These are phyloP conservation scores for Chlamydomonas sphaeroides DNA, from an alignment of 139 green algal species.

Conservation along the genomic window DNA sequence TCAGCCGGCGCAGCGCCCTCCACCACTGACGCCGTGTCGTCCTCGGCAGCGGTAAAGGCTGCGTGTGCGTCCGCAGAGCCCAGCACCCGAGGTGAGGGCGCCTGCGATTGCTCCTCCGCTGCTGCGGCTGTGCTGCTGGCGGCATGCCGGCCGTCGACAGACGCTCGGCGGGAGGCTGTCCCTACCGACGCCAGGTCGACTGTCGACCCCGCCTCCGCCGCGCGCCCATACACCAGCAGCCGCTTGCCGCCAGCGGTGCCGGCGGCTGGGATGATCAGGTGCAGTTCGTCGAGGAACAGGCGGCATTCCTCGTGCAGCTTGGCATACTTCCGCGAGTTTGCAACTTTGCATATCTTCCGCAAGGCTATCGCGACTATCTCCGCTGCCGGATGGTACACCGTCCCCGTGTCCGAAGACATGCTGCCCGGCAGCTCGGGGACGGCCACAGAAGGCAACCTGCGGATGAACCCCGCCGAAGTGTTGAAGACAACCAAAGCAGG, in stretches of 20 bases:
- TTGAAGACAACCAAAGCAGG: too few species aligned
- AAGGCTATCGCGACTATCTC: constrained; percentile 64
- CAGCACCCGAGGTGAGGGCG: too few species aligned
- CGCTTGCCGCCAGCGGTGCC: constrained; percentile 14
- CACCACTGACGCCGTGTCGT: too few species aligned
- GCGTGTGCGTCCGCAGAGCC: too few species aligned
- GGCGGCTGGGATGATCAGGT: constrained; percentile 40
- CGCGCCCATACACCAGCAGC: constrained; percentile 26
- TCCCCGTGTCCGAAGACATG: too few species aligned
- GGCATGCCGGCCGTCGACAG: background rate
- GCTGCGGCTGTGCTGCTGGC: too few species aligned
- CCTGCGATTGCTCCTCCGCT: too few species aligned
- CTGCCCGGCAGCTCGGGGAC: too few species aligned
- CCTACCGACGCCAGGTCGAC: background rate
- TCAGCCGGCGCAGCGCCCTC: too few species aligned
- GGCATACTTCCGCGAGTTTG: constrained; percentile 47
- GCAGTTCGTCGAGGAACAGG: constrained; percentile 55
- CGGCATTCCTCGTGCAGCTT: constrained; percentile 54
- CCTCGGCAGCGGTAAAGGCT: too few species aligned
- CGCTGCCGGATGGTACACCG: constrained; percentile 54
- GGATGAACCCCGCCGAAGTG: too few species aligned
- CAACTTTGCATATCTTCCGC: constrained; percentile 61
- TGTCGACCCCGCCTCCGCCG: constrained; percentile 1
- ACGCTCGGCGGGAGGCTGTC: background rate
- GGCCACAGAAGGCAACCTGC: too few species aligned